Evolutionary conservation across 495 filamentous ascomycete genomes (phyloP).

Genomic region (Talaromyces thailandensis): DNA sequence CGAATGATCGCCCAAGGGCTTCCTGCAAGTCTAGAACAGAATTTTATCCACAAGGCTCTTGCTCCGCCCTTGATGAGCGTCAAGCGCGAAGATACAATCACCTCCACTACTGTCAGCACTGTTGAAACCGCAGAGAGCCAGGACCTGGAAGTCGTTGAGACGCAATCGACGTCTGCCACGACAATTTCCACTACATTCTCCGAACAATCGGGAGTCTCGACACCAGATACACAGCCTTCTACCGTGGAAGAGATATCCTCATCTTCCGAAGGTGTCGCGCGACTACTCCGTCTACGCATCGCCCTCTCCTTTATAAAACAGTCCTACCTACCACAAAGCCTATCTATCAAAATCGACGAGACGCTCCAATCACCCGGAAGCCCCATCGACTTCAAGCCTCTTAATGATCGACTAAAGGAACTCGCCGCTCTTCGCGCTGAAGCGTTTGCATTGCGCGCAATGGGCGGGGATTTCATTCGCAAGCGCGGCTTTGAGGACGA

Average conservation of each 20-base stretch:
- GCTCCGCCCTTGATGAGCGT: conserved; percentile 62
- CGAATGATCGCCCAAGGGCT: conserved; percentile 55
- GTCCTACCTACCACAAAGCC: conserved; percentile 51
- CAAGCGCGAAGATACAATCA: conserved; percentile 35
- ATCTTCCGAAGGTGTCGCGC: conserved; percentile 39
- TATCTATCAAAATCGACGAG: conserved; percentile 40
- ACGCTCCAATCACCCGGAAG: conserved; percentile 35
- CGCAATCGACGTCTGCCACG: conserved; percentile 27
- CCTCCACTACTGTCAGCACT: conserved; percentile 7
- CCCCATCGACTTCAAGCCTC: conserved; percentile 56
- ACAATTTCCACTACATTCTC: conserved; percentile 30
- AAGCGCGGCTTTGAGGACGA: conserved; percentile 67
- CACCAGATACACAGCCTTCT: conserved; percentile 21
- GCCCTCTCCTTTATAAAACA: conserved; percentile 69
- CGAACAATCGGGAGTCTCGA: conserved; percentile 15
- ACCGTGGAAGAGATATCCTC: conserved; percentile 17
- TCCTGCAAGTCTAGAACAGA: conserved; percentile 77
- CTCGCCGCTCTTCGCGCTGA: conserved; percentile 59
- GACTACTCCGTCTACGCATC: conserved; percentile 63
- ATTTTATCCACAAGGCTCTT: conserved; percentile 66
- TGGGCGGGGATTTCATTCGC: conserved; percentile 58
- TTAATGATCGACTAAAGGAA: conserved; percentile 57
- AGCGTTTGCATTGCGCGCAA: conserved; percentile 53
- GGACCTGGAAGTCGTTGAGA: conserved; percentile 22
- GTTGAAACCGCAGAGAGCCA: conserved; percentile 13